Conservation (phyloP, 768 basidiomycete species). For the Suillus bovinus region DNA sequence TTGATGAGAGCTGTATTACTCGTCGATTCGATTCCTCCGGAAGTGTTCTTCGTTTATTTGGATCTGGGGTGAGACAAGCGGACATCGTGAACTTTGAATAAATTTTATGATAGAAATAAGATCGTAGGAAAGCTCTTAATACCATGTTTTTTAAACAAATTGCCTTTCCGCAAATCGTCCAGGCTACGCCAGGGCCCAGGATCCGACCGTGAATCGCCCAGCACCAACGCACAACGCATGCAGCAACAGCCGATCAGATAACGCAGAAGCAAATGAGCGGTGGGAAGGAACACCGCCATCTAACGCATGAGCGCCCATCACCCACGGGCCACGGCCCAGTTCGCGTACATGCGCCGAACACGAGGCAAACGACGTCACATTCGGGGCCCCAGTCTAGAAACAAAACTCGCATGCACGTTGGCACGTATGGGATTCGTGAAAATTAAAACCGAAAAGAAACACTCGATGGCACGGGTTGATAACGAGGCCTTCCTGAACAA, state of each 20-base stretch:
- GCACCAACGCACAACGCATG: background rate
- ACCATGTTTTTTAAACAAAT: background rate
- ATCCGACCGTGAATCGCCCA: conserved; percentile 3
- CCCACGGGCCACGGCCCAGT: conserved; percentile 2
- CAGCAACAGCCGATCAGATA: conserved; percentile 1
- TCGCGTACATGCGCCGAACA: conserved; percentile 7
- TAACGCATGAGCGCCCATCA: background rate
- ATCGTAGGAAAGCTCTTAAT: background rate
- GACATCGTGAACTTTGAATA: background rate
- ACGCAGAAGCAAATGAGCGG: background rate
- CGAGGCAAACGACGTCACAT: conserved; percentile 3
- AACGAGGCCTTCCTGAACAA: conserved; percentile 1
- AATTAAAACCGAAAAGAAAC: background rate
- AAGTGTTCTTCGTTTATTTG: background rate
- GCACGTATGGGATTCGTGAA: background rate
- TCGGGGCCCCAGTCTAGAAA: background rate
- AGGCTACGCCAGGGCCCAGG: background rate
- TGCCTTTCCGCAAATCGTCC: background rate
- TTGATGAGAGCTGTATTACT: background rate
- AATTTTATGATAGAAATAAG: background rate
- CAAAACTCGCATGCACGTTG: background rate
- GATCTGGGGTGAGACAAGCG: background rate
- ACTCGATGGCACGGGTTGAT: conserved; percentile 1
- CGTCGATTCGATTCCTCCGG: background rate
- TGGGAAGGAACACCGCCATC: conserved; percentile 4